These are phyloP conservation scores for Cairneyella variabilis DNA, from an alignment of 495 filamentous ascomycete genomes.

Conservation along the genomic window DNA sequence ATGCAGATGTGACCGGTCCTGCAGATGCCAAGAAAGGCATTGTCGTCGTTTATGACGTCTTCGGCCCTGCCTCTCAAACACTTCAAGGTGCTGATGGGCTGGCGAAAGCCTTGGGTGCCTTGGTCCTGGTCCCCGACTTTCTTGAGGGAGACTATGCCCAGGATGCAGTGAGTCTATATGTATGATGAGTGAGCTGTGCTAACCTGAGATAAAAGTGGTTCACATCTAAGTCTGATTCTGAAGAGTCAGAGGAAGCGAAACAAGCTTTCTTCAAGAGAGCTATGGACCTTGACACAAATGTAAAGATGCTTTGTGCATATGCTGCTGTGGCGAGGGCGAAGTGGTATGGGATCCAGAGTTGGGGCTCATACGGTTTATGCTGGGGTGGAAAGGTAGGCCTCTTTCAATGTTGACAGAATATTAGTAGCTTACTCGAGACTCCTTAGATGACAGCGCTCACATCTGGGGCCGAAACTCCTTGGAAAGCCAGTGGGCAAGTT, in stretches of 20 bases:
- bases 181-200: too few relatives aligned
- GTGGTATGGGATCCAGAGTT: constrained; percentile 31
- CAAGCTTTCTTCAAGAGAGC: too few relatives aligned
- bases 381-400: constrained; percentile 44
- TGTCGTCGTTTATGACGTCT: constrained; percentile 52
- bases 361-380: constrained; percentile 44
- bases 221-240: too few relatives aligned
- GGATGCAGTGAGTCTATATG: constrained; percentile 8
- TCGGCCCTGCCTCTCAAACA: constrained; percentile 47
- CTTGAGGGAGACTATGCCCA: constrained; percentile 35
- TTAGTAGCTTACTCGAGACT: not conserved
- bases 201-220: too few relatives aligned
- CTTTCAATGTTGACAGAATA: not conserved
- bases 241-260: too few relatives aligned
- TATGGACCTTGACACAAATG: too few relatives aligned
- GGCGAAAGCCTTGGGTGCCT: constrained; percentile 31
- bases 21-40: constrained; percentile 34
- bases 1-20: constrained; percentile 42
- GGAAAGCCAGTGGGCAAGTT: constrained; percentile 45
- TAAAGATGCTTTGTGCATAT: too few relatives aligned
- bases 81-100: constrained; percentile 54
- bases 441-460: constrained; percentile 45
- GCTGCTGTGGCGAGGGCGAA: too few relatives aligned
- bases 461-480: constrained; percentile 36
- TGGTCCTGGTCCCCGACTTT: constrained; percentile 46